phyloP scores from a whole-genome alignment of 371 early-diverging fungal species.

The Cokeromyces recurvatus region DNA sequence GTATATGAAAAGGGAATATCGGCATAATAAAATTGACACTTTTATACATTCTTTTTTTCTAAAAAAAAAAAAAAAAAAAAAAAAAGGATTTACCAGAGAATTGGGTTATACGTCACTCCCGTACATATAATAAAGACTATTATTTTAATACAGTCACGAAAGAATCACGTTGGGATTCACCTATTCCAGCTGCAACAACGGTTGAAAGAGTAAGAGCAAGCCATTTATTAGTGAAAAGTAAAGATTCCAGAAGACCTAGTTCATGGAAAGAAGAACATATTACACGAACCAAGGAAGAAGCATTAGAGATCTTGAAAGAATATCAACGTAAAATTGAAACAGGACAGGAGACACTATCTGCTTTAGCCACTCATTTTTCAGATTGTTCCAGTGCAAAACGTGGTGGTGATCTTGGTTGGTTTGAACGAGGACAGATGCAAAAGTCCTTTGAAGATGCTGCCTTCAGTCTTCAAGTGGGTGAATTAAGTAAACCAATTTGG shows the following conservation, averaged over 20 bases:
- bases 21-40: too few species aligned
- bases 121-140: slow-evolving; percentile 70
- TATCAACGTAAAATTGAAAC: slow-evolving; percentile 56
- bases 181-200: slow-evolving; percentile 33
- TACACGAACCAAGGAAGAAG: slow-evolving; percentile 86
- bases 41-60: too few species aligned
- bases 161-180: slow-evolving; percentile 83
- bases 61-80: too few species aligned
- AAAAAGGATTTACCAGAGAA: slow-evolving; percentile 62
- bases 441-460: slow-evolving; percentile 88
- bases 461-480: slow-evolving; percentile 80
- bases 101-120: slow-evolving; percentile 73
- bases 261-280: slow-evolving; percentile 89
- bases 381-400: slow-evolving; percentile 89
- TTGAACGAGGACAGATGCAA: slow-evolving; percentile 82
- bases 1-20: too few species aligned
- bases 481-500: slow-evolving; percentile 79
- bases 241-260: slow-evolving; percentile 79
- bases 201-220: slow-evolving; percentile 70
- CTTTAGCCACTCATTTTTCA: slow-evolving; percentile 72
- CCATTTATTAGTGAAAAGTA: slow-evolving; percentile 92
- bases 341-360: slow-evolving; percentile 54
- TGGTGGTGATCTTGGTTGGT: slow-evolving; percentile 88
- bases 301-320: slow-evolving; percentile 59
- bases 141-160: slow-evolving; percentile 83